Evolutionary conservation across 2,329 filamentous ascomycete genomes (phyloP).

Genomic region (Clonostachys rosea): DNA sequence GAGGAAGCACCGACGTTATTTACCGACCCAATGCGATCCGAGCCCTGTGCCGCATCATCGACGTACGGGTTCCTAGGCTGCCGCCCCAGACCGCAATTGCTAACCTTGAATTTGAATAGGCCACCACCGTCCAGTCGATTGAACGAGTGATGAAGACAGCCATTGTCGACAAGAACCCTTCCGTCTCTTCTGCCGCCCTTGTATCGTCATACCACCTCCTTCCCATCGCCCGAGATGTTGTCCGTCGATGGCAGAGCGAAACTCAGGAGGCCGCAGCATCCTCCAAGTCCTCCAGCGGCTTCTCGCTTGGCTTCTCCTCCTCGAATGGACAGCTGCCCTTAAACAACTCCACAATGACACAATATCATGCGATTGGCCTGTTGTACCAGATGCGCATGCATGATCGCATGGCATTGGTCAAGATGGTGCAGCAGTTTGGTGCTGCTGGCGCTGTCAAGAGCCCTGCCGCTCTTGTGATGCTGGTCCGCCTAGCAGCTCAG

Average conservation of each 20-base stretch:
- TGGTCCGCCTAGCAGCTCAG: conserved; percentile 89
- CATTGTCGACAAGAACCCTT: conserved; percentile 98
- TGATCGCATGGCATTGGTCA: conserved; percentile 96
- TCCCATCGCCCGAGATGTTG: conserved; percentile 91
- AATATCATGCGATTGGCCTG: conserved; percentile 97
- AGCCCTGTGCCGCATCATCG: conserved; percentile 92
- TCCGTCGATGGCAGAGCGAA: conserved; percentile 96
- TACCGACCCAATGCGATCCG: conserved; percentile 95
- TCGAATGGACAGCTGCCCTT: conserved; percentile 70
- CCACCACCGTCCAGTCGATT: conserved; percentile 93
- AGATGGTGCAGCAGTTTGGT: conserved; percentile 99
- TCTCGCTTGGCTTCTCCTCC: conserved; percentile 87
- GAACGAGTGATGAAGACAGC: conserved; percentile 98
- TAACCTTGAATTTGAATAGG: conserved; percentile 43
- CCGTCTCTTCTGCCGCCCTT: conserved; percentile 90
- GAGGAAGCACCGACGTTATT: conserved; percentile 87
- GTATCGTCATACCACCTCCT: conserved; percentile 98
- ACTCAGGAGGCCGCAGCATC: conserved; percentile 94
- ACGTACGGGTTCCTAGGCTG: conserved; percentile 54
- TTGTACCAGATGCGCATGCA: conserved; percentile 97
- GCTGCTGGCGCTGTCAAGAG: conserved; percentile 90
- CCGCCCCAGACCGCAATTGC: conserved; percentile 4
- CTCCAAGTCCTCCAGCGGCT: conserved; percentile 82
- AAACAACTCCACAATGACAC: conserved; percentile 94
- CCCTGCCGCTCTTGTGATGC: conserved; percentile 85